A percentile compares a stretch with the other conserved stretches of the same genome.
These are phyloP conservation scores for Spencermartinsiella europaea DNA, from an alignment of 805 yeast species.

Conservation along the genomic window DNA sequence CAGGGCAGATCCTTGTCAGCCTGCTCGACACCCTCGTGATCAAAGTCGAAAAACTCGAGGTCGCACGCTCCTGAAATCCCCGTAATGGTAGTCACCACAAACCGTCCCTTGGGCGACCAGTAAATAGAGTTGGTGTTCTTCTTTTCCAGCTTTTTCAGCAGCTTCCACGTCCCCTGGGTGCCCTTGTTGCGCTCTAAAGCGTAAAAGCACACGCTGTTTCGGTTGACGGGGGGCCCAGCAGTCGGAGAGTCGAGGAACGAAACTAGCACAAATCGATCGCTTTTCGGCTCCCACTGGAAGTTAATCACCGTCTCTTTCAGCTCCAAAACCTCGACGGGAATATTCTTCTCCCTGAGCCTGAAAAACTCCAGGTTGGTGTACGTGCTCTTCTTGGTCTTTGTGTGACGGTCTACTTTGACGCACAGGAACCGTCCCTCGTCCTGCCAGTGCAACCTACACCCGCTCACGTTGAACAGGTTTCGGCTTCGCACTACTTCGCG, in stretches of 20 bases:
- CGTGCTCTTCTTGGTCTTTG: conserved; percentile 87
- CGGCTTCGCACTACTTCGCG: conserved; percentile 82
- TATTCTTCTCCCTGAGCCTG: conserved; percentile 78
- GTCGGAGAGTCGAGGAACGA: conserved; percentile 42
- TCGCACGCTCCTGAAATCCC: conserved; percentile 48
- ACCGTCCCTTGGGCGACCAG: conserved; percentile 95
- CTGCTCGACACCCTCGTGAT: conserved; percentile 66
- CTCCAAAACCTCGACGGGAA: conserved; percentile 93
- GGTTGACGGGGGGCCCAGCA: conserved; percentile 22
- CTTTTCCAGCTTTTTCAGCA: conserved; percentile 52
- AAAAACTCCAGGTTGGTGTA: conserved; percentile 91
- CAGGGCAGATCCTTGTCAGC: conserved; percentile 47
- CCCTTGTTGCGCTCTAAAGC: conserved; percentile 65
- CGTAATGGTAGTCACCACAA: conserved; percentile 50
- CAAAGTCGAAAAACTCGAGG: conserved; percentile 81
- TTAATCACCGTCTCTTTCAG: conserved; percentile 80
- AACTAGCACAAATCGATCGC: conserved; percentile 79
- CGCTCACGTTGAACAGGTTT: conserved; percentile 90
- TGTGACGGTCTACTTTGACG: conserved; percentile 94
- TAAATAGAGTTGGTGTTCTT: conserved; percentile 65
- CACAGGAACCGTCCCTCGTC: conserved; percentile 75
- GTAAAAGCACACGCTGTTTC: conserved; percentile 69
- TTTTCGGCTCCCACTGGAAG: conserved; percentile 94
- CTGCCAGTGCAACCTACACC: conserved; percentile 92
- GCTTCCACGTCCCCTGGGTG: conserved; percentile 52